phyloP scores from a whole-genome alignment of 2,329 filamentous ascomycete genomes.

The Graphilbum fragrans region DNA sequence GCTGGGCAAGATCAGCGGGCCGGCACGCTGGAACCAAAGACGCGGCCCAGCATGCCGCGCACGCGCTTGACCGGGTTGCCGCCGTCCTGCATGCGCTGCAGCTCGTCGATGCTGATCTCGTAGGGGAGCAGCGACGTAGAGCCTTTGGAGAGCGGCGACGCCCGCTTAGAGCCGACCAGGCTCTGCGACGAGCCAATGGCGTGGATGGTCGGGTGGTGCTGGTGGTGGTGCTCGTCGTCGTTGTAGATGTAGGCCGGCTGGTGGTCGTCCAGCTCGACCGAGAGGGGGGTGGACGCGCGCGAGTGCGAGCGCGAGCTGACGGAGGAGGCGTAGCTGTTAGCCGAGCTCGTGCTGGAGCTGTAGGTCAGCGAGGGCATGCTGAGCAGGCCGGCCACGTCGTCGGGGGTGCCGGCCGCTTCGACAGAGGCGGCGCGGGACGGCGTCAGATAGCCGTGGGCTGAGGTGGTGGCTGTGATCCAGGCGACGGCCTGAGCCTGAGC shows the following conservation, averaged over 20 bases:
- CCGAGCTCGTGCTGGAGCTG: conserved; percentile 30
- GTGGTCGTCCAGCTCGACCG: conserved; percentile 22
- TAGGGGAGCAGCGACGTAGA: conserved; percentile 31
- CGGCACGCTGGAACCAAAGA: conserved; percentile 30
- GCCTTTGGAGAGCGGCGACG: conserved; percentile 7
- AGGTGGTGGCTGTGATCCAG: conserved; percentile 11
- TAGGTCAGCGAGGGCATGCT: conserved; percentile 34
- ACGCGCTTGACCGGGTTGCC: conserved; percentile 33
- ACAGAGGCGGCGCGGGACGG: conserved; percentile 26
- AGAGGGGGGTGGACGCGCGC: conserved; percentile 36
- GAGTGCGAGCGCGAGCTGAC: conserved; percentile 32
- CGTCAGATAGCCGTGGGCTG: conserved; percentile 27
- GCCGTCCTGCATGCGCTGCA: conserved; percentile 35
- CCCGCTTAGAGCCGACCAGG: conserved; percentile 9
- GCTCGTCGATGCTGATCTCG: conserved; percentile 41
- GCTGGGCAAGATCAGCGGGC: conserved; percentile 18
- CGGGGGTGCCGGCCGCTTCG: conserved; percentile 16
- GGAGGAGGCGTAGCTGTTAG: conserved; percentile 30
- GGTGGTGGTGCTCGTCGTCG: conserved; percentile 32
- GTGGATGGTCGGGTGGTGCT: conserved; percentile 34
- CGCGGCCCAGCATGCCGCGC: conserved; percentile 39
- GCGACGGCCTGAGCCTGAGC: conserved; percentile 18
- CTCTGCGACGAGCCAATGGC: conserved; percentile 13
- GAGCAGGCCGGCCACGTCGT: conserved; percentile 11
- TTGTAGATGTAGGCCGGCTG: conserved; percentile 27